Conservation (phyloP, 805 yeast genomes). For the Starmerella bombicola region DNA sequence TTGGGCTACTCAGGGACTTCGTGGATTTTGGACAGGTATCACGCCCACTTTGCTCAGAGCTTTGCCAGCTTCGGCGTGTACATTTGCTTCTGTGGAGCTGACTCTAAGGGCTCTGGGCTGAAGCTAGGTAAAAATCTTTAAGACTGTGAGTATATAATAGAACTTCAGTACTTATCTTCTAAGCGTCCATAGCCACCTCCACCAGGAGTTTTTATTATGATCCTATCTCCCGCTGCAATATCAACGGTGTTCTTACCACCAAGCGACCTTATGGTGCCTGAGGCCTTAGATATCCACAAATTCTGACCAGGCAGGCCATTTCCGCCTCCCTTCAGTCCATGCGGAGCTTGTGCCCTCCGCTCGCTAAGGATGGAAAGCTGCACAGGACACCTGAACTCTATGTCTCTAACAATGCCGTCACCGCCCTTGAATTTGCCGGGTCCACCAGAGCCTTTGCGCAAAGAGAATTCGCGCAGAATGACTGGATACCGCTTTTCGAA, state of each 20-base stretch:
- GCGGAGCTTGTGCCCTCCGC: constrained; percentile 73
- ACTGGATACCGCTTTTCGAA: constrained; percentile 85
- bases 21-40: constrained; percentile 47
- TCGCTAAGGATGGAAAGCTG: constrained; percentile 76
- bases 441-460: constrained; percentile 72
- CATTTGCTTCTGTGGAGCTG: constrained; percentile 64
- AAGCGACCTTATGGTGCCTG: constrained; percentile 29
- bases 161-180: neutral
- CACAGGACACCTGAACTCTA: constrained; percentile 62
- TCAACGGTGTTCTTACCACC: constrained; percentile 62
- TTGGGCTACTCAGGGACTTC: constrained; percentile 32
- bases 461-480: constrained; percentile 53
- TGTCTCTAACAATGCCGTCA: constrained; percentile 72
- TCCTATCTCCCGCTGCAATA: constrained; percentile 49
- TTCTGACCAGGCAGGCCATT: constrained; percentile 65
- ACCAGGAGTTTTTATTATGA: constrained; percentile 65
- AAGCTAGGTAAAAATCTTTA: too few species aligned
- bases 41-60: constrained; percentile 47
- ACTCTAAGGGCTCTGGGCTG: constrained; percentile 38
- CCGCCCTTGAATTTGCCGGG: constrained; percentile 64
- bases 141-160: too few species aligned
- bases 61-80: constrained; percentile 61
- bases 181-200: constrained; percentile 68
- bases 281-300: constrained; percentile 27
- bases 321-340: constrained; percentile 73